Conservation (phyloP, 2,329 filamentous ascomycete genomes). For the Talaromyces verruculosus region DNA sequence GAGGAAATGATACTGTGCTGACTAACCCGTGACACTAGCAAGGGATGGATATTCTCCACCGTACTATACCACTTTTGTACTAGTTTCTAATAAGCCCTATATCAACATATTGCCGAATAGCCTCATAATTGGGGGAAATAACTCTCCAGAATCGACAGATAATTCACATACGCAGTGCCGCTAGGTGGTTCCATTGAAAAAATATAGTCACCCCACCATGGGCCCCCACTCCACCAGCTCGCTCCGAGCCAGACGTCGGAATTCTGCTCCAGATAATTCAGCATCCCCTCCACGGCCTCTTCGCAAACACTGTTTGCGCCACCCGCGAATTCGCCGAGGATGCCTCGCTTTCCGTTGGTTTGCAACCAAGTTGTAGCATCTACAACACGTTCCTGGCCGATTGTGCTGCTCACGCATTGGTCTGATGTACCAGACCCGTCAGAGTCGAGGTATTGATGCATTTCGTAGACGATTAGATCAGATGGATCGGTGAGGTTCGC, state of each 20-base stretch:
- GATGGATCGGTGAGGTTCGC: constrained; percentile 51
- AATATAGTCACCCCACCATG: constrained; percentile 51
- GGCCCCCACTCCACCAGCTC: constrained; percentile 58
- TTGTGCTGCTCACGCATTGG: constrained; percentile 54
- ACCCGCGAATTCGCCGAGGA: constrained; percentile 58
- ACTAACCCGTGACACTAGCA: not conserved
- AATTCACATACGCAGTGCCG: constrained; percentile 30
- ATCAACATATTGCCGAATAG: not conserved
- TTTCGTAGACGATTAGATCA: constrained; percentile 59
- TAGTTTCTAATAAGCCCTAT: not conserved
- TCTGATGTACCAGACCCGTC: constrained; percentile 55
- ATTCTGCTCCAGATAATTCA: constrained; percentile 51
- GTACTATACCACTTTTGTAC: not conserved
- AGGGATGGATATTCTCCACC: not conserved
- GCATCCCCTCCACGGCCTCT: constrained; percentile 51
- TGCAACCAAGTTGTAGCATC: constrained; percentile 57
- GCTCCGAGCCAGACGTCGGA: constrained; percentile 56
- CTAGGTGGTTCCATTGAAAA: constrained; percentile 52
- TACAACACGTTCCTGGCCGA: constrained; percentile 53
- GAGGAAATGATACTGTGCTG: not conserved
- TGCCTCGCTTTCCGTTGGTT: constrained; percentile 52
- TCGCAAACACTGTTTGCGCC: constrained; percentile 54
- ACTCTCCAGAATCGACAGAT: not conserved
- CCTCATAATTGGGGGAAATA: not conserved
- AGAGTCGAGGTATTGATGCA: constrained; percentile 62